Evolutionary conservation across 208 protist species (phyloP), one percentile per base, ranked within the genome.

Genomic region (Angomonas ambiguus): DNA sequence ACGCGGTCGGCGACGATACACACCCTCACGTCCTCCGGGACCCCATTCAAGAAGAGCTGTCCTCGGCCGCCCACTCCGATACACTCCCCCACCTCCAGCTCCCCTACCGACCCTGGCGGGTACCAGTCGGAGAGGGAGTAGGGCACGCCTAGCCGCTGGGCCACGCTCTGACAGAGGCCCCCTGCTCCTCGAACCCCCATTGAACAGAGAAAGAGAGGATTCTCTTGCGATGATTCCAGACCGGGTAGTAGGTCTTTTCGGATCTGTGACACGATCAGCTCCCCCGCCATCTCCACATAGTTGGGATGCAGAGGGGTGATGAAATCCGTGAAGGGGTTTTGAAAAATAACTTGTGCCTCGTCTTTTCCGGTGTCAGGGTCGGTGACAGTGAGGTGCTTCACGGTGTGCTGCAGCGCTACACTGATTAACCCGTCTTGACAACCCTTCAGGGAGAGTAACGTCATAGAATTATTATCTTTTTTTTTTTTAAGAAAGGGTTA

Each of bases 71-170:
- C 64, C 42, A 76, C 59, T 16, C 71, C 76, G 13, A 59, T 35
- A 38, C 62, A 69, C 28, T 64, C 65, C n/a, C 62, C 66, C 0
- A 81, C 69, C 13, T 35, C 35, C 16, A 72, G 60, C 28, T 81
- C 76, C 13, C 76, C 76, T 13, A 61, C 25, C 1, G 58, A 74
- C 16, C 67, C 76, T 32, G 67, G 67, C 4, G 71, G 76, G 71
- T 81, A 81, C 71, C 76, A 81, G 71, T 77, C 76, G 18, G 61
- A 64, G 18, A 81, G 67, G 2, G 71, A 68, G 59, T 74, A 81
- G 16, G 69, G 51, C 16, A 77, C 28, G 48, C 45, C 49, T 18
- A 77, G 51, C 2, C 35, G 62, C 2, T 65, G 65, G 0, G 76
- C 64, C 2, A 77, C 62, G 2, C 65, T 67, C 20, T 77, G 76